phyloP scores from a whole-genome alignment of 116 monocot species.

The Phalaenopsis hybrid region DNA sequence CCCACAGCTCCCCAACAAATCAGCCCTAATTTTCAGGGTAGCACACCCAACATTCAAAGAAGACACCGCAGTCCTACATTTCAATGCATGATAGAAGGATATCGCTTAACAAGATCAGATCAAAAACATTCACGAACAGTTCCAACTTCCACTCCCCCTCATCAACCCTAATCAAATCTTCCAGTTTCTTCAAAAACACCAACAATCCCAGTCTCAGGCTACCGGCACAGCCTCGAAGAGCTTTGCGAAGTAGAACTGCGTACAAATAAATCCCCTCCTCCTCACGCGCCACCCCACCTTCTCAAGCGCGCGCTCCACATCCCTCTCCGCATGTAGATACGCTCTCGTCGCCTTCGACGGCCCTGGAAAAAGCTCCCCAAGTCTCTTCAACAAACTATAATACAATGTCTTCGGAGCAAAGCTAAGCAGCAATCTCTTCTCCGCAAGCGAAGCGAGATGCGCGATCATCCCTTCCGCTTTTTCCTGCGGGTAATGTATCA shows the following conservation, averaged over 20 bases:
- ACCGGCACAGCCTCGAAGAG: conserved; percentile 73
- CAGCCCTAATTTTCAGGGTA: too few species aligned
- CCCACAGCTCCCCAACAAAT: too few species aligned
- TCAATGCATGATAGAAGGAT: too few species aligned
- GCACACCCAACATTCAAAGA: too few species aligned
- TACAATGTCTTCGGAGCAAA: conserved; percentile 86
- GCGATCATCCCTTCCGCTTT: conserved; percentile 90
- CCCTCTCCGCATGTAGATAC: conserved; percentile 83
- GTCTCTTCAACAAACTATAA: conserved; percentile 63
- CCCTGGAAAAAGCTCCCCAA: conserved; percentile 91
- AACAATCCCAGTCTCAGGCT: not conserved
- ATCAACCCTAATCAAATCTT: too few species aligned
- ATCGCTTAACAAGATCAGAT: too few species aligned
- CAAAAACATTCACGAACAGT: too few species aligned
- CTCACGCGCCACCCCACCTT: conserved; percentile 74
- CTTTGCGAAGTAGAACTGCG: conserved; percentile 91
- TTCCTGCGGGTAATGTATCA: conserved; percentile 86
- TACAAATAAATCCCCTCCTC: conserved; percentile 50
- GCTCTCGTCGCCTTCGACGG: conserved; percentile 96
- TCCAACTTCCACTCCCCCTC: too few species aligned
- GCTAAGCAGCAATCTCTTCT: conserved; percentile 67
- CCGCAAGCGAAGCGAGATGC: conserved; percentile 82
- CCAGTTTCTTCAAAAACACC: too few species aligned
- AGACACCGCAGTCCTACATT: too few species aligned
- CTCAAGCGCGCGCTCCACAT: conserved; percentile 71